These are phyloP conservation scores for Exserohilum turcica DNA, from an alignment of 2,329 filamentous ascomycete species.

Conservation along the genomic window DNA sequence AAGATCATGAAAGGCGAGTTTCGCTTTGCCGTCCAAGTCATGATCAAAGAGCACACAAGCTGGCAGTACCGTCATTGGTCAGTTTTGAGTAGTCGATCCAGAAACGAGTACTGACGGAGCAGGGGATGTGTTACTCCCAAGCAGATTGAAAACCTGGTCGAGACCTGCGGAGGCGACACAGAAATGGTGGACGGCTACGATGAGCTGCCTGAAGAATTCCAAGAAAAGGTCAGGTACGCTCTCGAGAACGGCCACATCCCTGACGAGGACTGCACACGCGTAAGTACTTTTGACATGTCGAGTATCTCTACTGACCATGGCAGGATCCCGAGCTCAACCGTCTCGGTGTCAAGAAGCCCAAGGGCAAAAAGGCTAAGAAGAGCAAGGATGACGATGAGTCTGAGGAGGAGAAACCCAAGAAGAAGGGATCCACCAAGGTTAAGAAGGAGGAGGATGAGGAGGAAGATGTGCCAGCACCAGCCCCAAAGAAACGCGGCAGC, in stretches of 20 bases:
- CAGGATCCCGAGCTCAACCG: conserved; percentile 78
- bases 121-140: conserved; percentile 90
- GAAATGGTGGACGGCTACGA: conserved; percentile 80
- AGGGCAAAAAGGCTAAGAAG: conserved; percentile 38
- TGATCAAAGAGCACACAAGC: conserved; percentile 62
- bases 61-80: conserved; percentile 91
- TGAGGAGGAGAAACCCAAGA: conserved; percentile 48
- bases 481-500: conserved; percentile 39
- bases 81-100: conserved; percentile 26
- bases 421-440: conserved; percentile 48
- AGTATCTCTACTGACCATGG: conserved; percentile 8
- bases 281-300: conserved; percentile 54
- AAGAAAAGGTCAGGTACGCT: conserved; percentile 75
- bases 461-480: conserved; percentile 25
- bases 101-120: conserved; percentile 11
- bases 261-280: conserved; percentile 85
- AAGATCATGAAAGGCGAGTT: conserved; percentile 77
- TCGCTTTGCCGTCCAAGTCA: conserved; percentile 76
- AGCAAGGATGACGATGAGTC: conserved; percentile 25
- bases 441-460: conserved; percentile 40
- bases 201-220: conserved; percentile 69
- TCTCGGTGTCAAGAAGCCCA: conserved; percentile 61
- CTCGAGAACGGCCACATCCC: conserved; percentile 80
- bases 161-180: conserved; percentile 62
- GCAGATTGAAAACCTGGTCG: conserved; percentile 69